Evolutionary conservation across 2,329 filamentous ascomycete species (phyloP).

Genomic region (Aschersonia sp.): DNA sequence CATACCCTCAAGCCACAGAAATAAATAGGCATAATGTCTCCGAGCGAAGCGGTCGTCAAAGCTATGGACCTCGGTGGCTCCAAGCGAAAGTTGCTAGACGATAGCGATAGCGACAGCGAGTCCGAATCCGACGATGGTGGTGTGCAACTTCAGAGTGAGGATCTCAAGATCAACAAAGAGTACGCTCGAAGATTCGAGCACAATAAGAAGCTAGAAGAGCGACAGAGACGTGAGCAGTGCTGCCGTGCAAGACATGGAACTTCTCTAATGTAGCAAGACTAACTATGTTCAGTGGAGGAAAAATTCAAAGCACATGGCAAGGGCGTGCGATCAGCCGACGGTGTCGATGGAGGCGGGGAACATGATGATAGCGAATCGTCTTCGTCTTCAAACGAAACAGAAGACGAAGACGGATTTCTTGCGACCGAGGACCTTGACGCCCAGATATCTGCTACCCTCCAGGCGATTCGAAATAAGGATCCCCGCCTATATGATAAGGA

Average conservation of each 20-base stretch:
- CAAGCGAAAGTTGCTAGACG: slow-evolving; percentile 40
- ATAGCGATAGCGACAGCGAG: slow-evolving; percentile 30
- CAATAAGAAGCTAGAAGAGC: slow-evolving; percentile 93
- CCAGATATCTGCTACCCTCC: slow-evolving; percentile 74
- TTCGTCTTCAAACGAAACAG: slow-evolving; percentile 66
- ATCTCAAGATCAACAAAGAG: slow-evolving; percentile 77
- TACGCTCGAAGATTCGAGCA: slow-evolving; percentile 84
- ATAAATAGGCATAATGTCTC: too few species aligned
- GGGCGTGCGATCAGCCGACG: slow-evolving; percentile 9
- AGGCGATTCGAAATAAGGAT: slow-evolving; percentile 82
- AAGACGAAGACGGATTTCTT: slow-evolving; percentile 82
- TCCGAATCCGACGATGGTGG: slow-evolving; percentile 33
- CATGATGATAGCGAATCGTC: slow-evolving; percentile 32
- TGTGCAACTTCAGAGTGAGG: slow-evolving; percentile 22
- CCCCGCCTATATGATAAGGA: slow-evolving; percentile 77
- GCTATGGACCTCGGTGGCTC: slow-evolving; percentile 15
- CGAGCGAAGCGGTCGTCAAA: background rate
- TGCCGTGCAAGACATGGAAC: background rate
- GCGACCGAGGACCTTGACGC: slow-evolving; percentile 75
- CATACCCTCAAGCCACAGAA: too few species aligned
- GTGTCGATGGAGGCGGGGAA: slow-evolving; percentile 25
- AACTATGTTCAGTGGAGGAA: slow-evolving; percentile 55
- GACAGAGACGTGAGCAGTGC: slow-evolving; percentile 44
- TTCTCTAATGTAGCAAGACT: slow-evolving; percentile 1
- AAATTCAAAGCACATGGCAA: slow-evolving; percentile 48